Evolutionary conservation across 1,284 basidiomycete species (phyloP), one percentile per base, ranked within the genome.

Genomic region (Marasmius tenuissimus): DNA sequence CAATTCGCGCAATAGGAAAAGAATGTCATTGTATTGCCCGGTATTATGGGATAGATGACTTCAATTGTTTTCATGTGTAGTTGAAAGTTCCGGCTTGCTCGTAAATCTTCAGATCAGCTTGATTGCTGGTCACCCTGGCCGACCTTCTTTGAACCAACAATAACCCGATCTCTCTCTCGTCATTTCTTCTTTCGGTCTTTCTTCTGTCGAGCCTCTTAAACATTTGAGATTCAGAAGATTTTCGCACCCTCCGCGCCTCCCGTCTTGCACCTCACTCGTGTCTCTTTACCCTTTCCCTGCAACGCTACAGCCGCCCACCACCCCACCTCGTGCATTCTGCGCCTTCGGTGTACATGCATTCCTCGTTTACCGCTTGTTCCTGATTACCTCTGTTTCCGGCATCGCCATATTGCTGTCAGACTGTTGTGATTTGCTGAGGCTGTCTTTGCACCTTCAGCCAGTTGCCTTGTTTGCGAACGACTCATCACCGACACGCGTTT

Each of bases 321-420:
- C 74, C 69, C 69, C 72, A 74, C 80, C 81, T 77, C 80, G 81
- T 82, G 79, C 70, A 38, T 58, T 61, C 70, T 68, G 68, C 69
- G 70, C 70, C 69, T 27, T 71, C 75, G 68, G 69, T 70, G 75
- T 81, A 78, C 81, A 82, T 82, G 81, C 75, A 71, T 72, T 76
- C 75, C 77, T 74, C 77, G 75, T 81, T 78, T 73, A 69, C 72
- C 70, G 72, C 71, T 67, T 72, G 74, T 77, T 76, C 78, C 75
- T 77, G 73, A 78, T 71, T 70, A 55, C 56, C 72, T 75, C 71
- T 59, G 51, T 55, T 71, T 74, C 75, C 74, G 69, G 71, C 67
- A 67, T 70, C 73, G 73, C 73, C 73, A 47, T 47, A 47, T 11
- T 47, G 45, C 45, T 47, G 45, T 71, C 68, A 67, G 65, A 72